Base-by-base conservation (phyloP, 306 rosid species). In the Senna siamea region DNA sequence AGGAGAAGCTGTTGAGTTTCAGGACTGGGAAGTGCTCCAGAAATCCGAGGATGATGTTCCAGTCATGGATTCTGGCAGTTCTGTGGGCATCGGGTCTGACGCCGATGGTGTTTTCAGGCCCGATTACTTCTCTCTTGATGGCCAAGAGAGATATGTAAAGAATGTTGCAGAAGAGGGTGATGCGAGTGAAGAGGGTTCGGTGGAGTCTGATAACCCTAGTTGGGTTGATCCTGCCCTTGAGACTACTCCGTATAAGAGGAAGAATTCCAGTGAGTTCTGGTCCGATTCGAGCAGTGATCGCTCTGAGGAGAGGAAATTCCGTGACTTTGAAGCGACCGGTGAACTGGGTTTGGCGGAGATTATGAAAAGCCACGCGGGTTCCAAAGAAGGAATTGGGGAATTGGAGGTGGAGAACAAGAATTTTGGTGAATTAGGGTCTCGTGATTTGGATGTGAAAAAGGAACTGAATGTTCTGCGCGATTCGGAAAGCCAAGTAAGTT, bases 11-110 rank as follows among this genome's bases (percentile, higher is more conserved):
- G 84, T 72, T 30, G 93, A 88, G 59, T 69, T 88, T 74, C 83
- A 75, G 30, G 93, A 89, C 69, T 89, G 94, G 94, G 94, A 89
- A 78, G 79, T 89, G 55, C 89, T 89, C 44, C 78, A 73, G 47
- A 76, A 66, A 63, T 72, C 80, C 4, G 87, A 71, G 41, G 59
- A 75, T 15, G 37, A 76, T 44, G 61, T 28, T 32, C 56, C 62
- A 43, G 65, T 13, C 32, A 13, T 43, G 44, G 74, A 37, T 38
- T 62, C 68, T 10, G 32, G 30, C 5, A 37, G 41, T 17, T 63
- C 81, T 17, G 84, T 74, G 6, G 80, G 77, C 44, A 52, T 80
- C 37, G 89, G 80, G 28, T 78, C 56, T 59, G 86, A 78, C 34
- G 75, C 85, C 22, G 91, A 82, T 70, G 81, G 85, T n/a, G 76